Evolutionary conservation across 2,329 filamentous ascomycete species (phyloP).

Genomic region (Aspergillus transmontanensis): DNA sequence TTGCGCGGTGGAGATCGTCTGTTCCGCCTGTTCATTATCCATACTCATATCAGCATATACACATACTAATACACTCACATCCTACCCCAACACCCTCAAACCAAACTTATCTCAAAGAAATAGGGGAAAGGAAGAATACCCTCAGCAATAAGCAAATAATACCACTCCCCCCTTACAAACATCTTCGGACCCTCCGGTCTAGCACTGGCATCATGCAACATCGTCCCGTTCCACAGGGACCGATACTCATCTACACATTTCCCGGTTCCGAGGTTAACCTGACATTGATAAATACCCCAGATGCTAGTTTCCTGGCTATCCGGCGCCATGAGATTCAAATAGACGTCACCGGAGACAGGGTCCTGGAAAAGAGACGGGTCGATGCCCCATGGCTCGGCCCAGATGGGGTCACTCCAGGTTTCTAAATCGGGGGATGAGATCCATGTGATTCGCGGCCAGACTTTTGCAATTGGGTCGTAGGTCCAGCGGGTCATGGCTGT

Average conservation of each 20-base stretch:
- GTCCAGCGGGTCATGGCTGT: slow-evolving; percentile 5
- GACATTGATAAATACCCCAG: slow-evolving; percentile 9
- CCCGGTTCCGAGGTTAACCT: slow-evolving; percentile 1
- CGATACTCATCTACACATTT: slow-evolving; percentile 4
- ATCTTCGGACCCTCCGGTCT: slow-evolving; percentile 7
- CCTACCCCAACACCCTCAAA: background rate
- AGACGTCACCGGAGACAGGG: slow-evolving; percentile 6
- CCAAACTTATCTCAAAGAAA: no score
- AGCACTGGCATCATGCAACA: background rate
- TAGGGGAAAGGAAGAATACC: background rate
- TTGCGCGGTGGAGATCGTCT: slow-evolving; percentile 4
- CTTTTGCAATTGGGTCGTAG: slow-evolving; percentile 2
- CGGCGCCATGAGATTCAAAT: slow-evolving; percentile 10
- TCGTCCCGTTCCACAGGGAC: slow-evolving; percentile 9
- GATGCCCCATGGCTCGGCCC: slow-evolving; percentile 10
- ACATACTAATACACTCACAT: background rate
- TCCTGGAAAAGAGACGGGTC: slow-evolving; percentile 9
- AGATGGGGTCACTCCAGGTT: slow-evolving; percentile 7
- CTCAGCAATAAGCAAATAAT: slow-evolving; percentile 8
- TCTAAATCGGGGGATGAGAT: slow-evolving; percentile 7
- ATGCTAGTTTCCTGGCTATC: background rate
- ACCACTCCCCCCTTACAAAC: background rate
- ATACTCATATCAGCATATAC: background rate
- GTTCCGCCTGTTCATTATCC: background rate
- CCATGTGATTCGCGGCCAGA: slow-evolving; percentile 5